Conservation (phyloP, 257 asterid genomes). For the Asclepias syriaca region DNA sequence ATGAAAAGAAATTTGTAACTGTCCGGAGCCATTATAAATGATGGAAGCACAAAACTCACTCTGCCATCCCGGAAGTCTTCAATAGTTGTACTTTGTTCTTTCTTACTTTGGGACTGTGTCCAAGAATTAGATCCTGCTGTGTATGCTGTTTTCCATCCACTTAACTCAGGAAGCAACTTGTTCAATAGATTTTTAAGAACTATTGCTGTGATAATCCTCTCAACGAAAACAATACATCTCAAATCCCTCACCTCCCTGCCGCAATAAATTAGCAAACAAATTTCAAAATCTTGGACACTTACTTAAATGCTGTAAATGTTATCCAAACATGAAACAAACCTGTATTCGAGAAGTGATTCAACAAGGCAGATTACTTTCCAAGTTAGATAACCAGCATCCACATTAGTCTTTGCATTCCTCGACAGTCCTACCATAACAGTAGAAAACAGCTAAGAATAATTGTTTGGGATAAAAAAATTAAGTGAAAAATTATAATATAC, state of each 20-base stretch:
- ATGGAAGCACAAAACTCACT: constrained; percentile 23
- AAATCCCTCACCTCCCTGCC: constrained; percentile 58
- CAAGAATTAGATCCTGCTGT: constrained; percentile 52
- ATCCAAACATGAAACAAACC: constrained; percentile 46
- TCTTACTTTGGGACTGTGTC: constrained; percentile 57
- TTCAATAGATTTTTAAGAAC: constrained; percentile 53
- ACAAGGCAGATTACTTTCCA: constrained; percentile 56
- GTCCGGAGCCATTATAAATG: neutral
- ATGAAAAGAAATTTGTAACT: too few species aligned
- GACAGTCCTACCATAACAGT: constrained; percentile 29
- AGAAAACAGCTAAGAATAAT: neutral
- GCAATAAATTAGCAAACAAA: neutral
- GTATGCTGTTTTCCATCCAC: constrained; percentile 67
- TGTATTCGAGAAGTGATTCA: constrained; percentile 67
- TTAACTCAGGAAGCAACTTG: constrained; percentile 46
- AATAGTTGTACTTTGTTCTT: constrained; percentile 48
- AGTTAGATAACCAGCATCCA: constrained; percentile 49
- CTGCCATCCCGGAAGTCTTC: constrained; percentile 50
- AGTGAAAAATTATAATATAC: neutral
- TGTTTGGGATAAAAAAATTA: constrained; percentile 1
- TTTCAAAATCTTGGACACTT: neutral
- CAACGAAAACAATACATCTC: constrained; percentile 82
- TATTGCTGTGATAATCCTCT: constrained; percentile 70
- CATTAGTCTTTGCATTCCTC: constrained; percentile 35
- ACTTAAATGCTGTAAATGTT: neutral